Evolutionary conservation across 179 eudicot species (phyloP), one percentile per base, ranked within the genome.

Genomic region (Spergularia azorica): DNA sequence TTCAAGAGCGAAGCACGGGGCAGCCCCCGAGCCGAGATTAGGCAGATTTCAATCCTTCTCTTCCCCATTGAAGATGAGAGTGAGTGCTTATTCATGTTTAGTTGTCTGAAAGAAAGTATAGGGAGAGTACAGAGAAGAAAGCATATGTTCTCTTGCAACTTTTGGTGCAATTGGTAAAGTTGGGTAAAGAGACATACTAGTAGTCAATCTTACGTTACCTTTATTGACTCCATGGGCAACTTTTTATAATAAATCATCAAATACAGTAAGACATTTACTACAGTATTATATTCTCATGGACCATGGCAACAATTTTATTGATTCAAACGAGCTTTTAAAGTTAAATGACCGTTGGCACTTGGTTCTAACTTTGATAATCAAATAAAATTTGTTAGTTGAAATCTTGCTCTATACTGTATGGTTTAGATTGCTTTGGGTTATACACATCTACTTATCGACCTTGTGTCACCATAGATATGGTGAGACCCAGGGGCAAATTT

Each of bases 1-100:
- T 94, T 94, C 79, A 86, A 88, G 13, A 89, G 82, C 4, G 89
- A 81, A 2, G 89, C 84, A 0, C 90, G 87, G 51, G 87, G 81
- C 14, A 94, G 85, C 18, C 97, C 97, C 4, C 95, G 85, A 26
- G 90, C 95, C 3, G 97, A 91, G 8, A 91, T 85, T 54, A 92
- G 69, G 86, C 97, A 89, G 43, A 94, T 80, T 82, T 94, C 98
- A 17, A 94, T 80, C 83, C 87, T 80, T 60, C 80, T 80, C 73
- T 92, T 91, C 41, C 84, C 86, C 90, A 83, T 87, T 72, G 77
- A 60, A 60, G 66, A 60, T 64, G 79, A 18, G 13, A 61, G 18
- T 70, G 67, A 32, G 2, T 71, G 82, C 21, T 79, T 76, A 41
- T 51, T 67, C 82, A 78, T 79, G 64, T 18, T 65, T 26, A 56